Evolutionary conservation across 148 eudicot genomes (phyloP).

Genomic region (Selenicereus undatus): DNA sequence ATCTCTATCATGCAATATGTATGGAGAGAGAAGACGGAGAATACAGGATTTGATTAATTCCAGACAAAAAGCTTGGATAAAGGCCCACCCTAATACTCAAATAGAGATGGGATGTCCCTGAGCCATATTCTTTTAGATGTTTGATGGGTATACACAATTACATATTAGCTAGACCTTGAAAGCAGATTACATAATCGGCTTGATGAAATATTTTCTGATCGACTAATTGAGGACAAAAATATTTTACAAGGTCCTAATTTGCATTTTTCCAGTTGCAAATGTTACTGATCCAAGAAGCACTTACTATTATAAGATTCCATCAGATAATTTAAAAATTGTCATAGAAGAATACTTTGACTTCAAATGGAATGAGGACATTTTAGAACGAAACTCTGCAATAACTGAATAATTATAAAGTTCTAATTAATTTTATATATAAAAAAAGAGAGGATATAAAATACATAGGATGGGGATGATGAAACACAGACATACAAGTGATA

Average conservation of each 20-base stretch:
- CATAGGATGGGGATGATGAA: conserved; percentile 13
- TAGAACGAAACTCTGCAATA: neutral
- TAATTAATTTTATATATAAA: neutral
- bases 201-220: neutral
- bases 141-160: conserved; percentile 5
- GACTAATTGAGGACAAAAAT: too few species aligned
- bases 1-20: conserved; percentile 17
- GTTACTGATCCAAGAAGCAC: too few species aligned
- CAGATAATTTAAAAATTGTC: neutral
- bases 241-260: too few species aligned
- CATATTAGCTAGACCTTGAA: neutral
- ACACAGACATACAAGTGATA: conserved; percentile 24
- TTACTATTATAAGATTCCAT: neutral
- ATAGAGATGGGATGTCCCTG: conserved; percentile 20
- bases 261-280: too few species aligned
- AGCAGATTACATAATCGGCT: neutral
- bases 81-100: conserved; percentile 18
- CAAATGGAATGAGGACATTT: conserved; percentile 20
- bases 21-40: conserved; percentile 8
- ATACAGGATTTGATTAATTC: conserved; percentile 18
- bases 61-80: conserved; percentile 12
- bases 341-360: conserved; percentile 18
- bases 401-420: neutral
- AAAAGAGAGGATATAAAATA: neutral
- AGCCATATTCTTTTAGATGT: neutral